These are phyloP conservation scores for Artemisia argyi DNA, from an alignment of 129 eudicot genomes.

Conservation along the genomic window DNA sequence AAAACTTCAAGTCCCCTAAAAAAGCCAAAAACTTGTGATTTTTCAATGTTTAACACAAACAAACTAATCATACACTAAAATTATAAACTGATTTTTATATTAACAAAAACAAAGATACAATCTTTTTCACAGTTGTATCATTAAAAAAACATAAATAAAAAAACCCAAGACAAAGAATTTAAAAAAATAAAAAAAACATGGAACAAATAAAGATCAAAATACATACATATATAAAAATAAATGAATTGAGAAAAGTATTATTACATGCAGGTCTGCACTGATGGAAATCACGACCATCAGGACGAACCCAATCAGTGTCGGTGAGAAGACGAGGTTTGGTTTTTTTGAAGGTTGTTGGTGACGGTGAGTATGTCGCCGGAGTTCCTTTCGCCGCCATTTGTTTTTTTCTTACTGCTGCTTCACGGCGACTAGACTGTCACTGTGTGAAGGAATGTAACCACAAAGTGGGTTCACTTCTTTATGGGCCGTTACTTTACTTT, in stretches of 20 bases:
- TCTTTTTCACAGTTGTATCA: neutral
- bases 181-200: neutral
- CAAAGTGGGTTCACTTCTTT: neutral
- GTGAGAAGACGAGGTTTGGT: conserved; percentile 49
- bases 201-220: no score
- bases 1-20: neutral
- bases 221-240: neutral
- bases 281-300: conserved; percentile 83
- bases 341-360: conserved; percentile 50
- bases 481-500: conserved; percentile 18
- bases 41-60: neutral
- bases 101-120: neutral
- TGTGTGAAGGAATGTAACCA: no score
- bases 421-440: neutral
- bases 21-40: neutral
- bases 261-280: conserved; percentile 96
- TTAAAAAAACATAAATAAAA: neutral
- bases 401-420: neutral
- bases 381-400: conserved; percentile 72
- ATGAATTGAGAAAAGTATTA: neutral
- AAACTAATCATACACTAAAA: neutral
- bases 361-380: conserved; percentile 84
- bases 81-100: neutral
- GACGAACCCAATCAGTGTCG: conserved; percentile 78
- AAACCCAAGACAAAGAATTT: neutral